These are phyloP conservation scores for Penicillium cosmopolitanum DNA, from an alignment of 495 filamentous ascomycete genomes.

Conservation along the genomic window DNA sequence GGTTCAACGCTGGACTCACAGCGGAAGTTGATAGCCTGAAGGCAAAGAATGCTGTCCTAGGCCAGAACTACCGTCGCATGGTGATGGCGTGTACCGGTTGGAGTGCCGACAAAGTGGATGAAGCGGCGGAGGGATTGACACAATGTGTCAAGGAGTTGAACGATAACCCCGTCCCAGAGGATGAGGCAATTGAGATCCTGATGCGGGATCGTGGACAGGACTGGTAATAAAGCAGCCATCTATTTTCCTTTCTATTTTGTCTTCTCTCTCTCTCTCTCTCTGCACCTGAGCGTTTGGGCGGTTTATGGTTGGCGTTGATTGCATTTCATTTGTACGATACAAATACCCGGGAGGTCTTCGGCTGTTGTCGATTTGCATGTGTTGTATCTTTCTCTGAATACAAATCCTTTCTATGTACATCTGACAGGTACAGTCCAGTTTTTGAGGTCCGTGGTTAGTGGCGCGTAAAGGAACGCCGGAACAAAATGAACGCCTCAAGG, in stretches of 20 bases:
- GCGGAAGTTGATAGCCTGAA: constrained; percentile 44
- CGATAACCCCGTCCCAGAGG: constrained; percentile 51
- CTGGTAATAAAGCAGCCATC: constrained; percentile 36
- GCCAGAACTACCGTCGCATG: constrained; percentile 52
- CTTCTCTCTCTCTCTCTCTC: constrained; percentile 9
- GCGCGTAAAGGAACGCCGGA: constrained; percentile 43
- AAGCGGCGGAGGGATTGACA: constrained; percentile 50
- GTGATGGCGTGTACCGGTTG: constrained; percentile 54
- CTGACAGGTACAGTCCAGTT: background rate
- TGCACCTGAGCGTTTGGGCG: constrained; percentile 25
- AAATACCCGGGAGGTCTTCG: constrained; percentile 31
- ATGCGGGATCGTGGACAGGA: constrained; percentile 55
- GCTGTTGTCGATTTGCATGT: constrained; percentile 23
- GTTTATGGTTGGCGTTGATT: constrained; percentile 26
- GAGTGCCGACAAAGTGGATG: constrained; percentile 51
- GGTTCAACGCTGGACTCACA: constrained; percentile 39
- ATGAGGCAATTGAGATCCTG: constrained; percentile 52
- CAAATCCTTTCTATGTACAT: background rate
- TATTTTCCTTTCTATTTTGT: constrained; percentile 3
- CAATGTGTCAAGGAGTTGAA: constrained; percentile 54
- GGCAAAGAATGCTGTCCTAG: constrained; percentile 50
- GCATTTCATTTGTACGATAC: constrained; percentile 24
- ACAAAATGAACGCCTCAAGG: constrained; percentile 53
- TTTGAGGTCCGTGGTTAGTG: background rate
- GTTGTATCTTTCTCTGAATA: constrained; percentile 22